Evolutionary conservation across 257 asterid species (phyloP), one percentile per base, ranked within the genome.

Genomic region (Oldenlandia corymbosa): DNA sequence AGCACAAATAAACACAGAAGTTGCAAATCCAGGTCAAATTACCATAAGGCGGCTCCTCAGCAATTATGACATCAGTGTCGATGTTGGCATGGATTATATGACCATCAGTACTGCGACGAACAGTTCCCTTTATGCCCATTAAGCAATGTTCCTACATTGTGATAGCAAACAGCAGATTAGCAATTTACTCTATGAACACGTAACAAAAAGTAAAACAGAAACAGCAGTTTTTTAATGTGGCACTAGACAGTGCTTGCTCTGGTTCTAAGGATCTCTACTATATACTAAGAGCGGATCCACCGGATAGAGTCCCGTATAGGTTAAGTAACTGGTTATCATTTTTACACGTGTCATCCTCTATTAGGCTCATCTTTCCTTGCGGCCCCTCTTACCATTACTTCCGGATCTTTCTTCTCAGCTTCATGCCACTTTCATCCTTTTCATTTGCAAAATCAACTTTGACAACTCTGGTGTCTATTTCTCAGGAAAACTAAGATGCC

Each of bases 51-150:
- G 97, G 97, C 82, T 90, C 99, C 80, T 90, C 97, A 32, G 99
- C 97, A 80, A 93, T 93, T 59, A 93, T 87, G 58, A 93, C 99
- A 78, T 93, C 99, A 61, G 99, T 93, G 72, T 93, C 99, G 69
- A 93, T 93, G 88, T 93, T 93, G 76, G 99, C 95, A 81, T 93
- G 99, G 69, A 93, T 90, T 70, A 93, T 90, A 85, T 93, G 99
- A 47, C 96, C 97, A 75, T 93, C 99, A 43, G 95, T 84, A 83
- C 97, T 90, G 79, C 96, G 97, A 60, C 99, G 96, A 26, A 93
- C 97, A 39, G 97, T 93, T 73, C 99, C 97, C 75, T 87, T 93
- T 72, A 93, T 90, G 42, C 97, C 99, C 97, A 93, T 87, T 78
- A 93, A 76, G 83, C 96, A 93, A 67, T 93, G 97, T 80, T 93